Evolutionary conservation across 83 land plant genomes (phyloP), one percentile per base, ranked within the genome.

Genomic region (Larix sibirica): DNA sequence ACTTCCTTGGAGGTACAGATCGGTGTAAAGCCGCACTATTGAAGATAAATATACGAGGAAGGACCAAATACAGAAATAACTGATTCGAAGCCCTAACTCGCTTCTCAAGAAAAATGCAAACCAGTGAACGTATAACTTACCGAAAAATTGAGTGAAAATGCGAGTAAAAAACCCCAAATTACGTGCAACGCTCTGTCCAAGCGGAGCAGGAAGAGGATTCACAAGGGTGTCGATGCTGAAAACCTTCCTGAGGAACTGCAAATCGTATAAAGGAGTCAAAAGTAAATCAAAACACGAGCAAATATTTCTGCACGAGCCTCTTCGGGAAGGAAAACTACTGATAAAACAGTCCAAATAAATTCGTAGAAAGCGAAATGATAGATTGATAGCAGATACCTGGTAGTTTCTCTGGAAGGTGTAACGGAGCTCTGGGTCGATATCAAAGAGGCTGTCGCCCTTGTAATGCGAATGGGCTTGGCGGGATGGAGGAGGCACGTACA

Each of bases 111-210:
- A 18, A 47, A 75, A 4, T 18, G 26, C 79, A 12, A 28, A 14
- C 79, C 60, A 24, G 14, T 5, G 60, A 75, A 75, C n/a, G 17
- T 21, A 50, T 38, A 61, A 86, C 90, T 90, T 83, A 97, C 99
- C 99, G 84, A 92, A 95, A 82, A 97, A 97, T 69, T 97, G 99
- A 5, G 99, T 97, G 79, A 97, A 97, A 79, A 97, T 95, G 42
- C 99, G 91, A 12, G 96, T 92, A 83, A 97, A 95, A 85, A 97
- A 97, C 26, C 87, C 92, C 83, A 97, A 83, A 74, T 94, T 97
- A 21, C 96, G 96, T 3, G 96, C 93, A 12, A 90, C 91, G 81
- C 86, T 90, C 69, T 91, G 90, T 16, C 89, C 95, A 76, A 94
- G 83, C 6, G 92, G 92, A 8, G 94, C 92, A 81, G 99, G 99